Evolutionary conservation across 2,329 filamentous ascomycete genomes (phyloP), one percentile per base, ranked within the genome.

Genomic region (Ilyonectria robusta): DNA sequence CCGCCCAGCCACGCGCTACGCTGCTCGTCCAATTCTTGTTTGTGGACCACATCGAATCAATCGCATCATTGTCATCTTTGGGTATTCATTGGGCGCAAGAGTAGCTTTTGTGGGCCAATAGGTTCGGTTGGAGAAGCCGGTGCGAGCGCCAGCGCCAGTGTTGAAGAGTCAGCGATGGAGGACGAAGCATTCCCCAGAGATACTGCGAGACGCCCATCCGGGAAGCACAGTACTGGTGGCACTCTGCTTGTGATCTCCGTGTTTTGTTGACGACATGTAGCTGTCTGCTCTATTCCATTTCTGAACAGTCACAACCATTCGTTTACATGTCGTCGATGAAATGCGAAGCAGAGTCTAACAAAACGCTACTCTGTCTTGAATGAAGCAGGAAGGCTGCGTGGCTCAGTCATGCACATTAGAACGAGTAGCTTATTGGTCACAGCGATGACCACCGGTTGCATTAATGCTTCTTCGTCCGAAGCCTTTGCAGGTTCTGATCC

Each of bases 11-110:
- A 67, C 65, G 59, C 64, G 48, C 59, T 48, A 58, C 57, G 56
- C 54, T 63, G 50, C 58, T 58, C 35, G 42, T 21, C 37, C 64
- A 57, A 66, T 54, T 26, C 51, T 60, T 62, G 58, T 69, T 67
- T 63, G 58, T 66, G 50, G 55, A 65, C 59, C 44, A 55, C 56
- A 55, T 75, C 71, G 60, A 74, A 70, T 75, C 67, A 64, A 65
- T 63, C 33, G 51, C 48, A 62, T 55, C 50, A 54, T 59, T 44
- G 53, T 19, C 61, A 37, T 53, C 10, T 33, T 40, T 9, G 29
- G 23, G n/a, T 23, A 59, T 57, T 53, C 44, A 71, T 71, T 73
- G 71, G 70, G 56, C 21, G 55, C 19, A 37, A 64, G 23, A 8
- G 9, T 10, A 2, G 31, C 13, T 63, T 70, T 70, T 70, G 60